A percentile compares a stretch with the other conserved stretches of the same genome.
These are phyloP conservation scores for Asterophora parasitica DNA, from an alignment of 768 basidiomycete species.

Conservation along the genomic window DNA sequence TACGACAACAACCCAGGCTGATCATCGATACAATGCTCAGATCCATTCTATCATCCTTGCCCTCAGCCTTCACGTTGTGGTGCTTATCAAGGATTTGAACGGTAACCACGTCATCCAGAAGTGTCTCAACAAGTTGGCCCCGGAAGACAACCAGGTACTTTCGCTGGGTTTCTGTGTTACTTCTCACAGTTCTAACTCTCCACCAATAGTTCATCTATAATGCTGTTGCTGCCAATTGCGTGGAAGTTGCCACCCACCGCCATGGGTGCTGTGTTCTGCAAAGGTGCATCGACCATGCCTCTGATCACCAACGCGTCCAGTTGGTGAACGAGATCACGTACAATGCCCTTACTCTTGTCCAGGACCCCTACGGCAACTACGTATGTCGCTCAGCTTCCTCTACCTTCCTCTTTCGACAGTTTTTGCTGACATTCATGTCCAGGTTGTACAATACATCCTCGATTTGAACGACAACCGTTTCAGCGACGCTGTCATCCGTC, in stretches of 20 bases:
- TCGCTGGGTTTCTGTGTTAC: background rate
- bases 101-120: constrained; percentile 99
- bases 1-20: constrained; percentile 59
- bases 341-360: constrained; percentile 94
- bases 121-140: constrained; percentile 95
- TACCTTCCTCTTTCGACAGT: background rate
- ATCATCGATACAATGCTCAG: constrained; percentile 80
- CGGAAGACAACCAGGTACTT: constrained; percentile 94
- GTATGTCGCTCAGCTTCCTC: constrained; percentile 49
- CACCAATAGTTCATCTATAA: constrained; percentile 89
- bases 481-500: constrained; percentile 95
- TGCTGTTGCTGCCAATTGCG: constrained; percentile 96
- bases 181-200: background rate
- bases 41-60: constrained; percentile 97
- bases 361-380: constrained; percentile 95
- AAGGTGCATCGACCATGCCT: constrained; percentile 97
- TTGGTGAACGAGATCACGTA: constrained; percentile 99
- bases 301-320: constrained; percentile 91
- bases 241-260: constrained; percentile 96
- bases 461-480: constrained; percentile 98
- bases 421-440: constrained; percentile 6
- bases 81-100: constrained; percentile 97
- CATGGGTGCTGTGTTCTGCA: constrained; percentile 99
- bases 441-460: constrained; percentile 97
- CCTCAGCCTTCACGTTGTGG: constrained; percentile 95